Evolutionary conservation across 1,284 basidiomycete genomes (phyloP), one percentile per base, ranked within the genome.

Genomic region (Leccinum griseonigrum): DNA sequence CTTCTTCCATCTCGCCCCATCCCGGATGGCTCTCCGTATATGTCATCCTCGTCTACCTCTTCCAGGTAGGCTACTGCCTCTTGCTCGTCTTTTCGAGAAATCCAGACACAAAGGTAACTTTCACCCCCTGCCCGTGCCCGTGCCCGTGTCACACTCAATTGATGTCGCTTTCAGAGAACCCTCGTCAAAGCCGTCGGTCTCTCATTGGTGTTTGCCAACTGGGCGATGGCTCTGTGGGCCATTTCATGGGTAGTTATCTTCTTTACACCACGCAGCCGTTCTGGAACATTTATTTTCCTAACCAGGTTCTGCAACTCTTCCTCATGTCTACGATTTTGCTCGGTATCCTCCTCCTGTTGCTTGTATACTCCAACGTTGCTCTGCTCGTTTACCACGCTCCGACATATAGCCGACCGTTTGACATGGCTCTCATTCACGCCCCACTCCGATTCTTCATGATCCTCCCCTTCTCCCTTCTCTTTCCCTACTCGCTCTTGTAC

Each of bases 171-270:
- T 26, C 63, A 90, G 86, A 81, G 77, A 58, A 83, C 90, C 0
- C 74, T 94, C 5, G 82, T 89, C 1, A 86, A 91, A 67, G 92
- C 87, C 6, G 90, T 94, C 10, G 94, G 94, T 0, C 72, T 91
- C 3, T 82, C 89, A 1, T 82, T 96, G 51, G 90, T 95, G 0
- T 71, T 92, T 29, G 84, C 91, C 4, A 95, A 97, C 71, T 90
- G 91, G 82, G 68, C 91, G 7, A 89, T 94, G 84, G 92, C 90
- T 0, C 74, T 85, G 3, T 96, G 93, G 92, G 90, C 91, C 0
- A 83, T 95, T 48, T 79, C 88, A 65, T 95, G 90, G 85, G 90
- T 94, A 67, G 36, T 83, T 69, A 4, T 8, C 2, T 38, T 46
- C 2, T 29, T 9, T 8, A 22, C 8, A 14, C 1, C 6, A 3